phyloP scores from a whole-genome alignment of 2,329 filamentous ascomycete species.

The Fusarium domesticum region DNA sequence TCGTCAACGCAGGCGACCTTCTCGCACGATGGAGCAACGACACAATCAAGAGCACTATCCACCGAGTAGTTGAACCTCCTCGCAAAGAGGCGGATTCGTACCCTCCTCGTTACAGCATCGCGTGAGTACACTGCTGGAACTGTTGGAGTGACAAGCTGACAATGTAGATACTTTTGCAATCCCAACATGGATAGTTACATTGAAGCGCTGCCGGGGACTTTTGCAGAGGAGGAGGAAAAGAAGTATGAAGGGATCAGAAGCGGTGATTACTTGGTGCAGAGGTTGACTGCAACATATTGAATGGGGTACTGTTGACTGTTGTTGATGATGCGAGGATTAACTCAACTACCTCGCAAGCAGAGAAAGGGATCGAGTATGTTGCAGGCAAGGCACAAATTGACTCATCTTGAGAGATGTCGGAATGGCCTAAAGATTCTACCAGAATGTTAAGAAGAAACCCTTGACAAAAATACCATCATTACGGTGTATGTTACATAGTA shows the following conservation, averaged over 20 bases:
- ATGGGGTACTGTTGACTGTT: not conserved
- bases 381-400: too few relatives aligned
- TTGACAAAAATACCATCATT: too few relatives aligned
- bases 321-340: too few relatives aligned
- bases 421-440: too few relatives aligned
- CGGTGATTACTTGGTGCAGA: slow-evolving; percentile 76
- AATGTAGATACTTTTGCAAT: slow-evolving; percentile 77
- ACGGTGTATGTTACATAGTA: too few relatives aligned
- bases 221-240: slow-evolving; percentile 59
- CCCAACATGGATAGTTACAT: slow-evolving; percentile 75
- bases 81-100: slow-evolving; percentile 55
- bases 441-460: too few relatives aligned
- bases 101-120: slow-evolving; percentile 80
- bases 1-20: slow-evolving; percentile 86
- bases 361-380: too few relatives aligned
- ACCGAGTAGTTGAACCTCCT: slow-evolving; percentile 85
- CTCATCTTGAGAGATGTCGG: too few relatives aligned
- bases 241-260: slow-evolving; percentile 78
- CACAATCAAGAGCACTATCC: slow-evolving; percentile 83
- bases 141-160: slow-evolving; percentile 2
- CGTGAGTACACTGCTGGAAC: slow-evolving; percentile 48
- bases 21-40: slow-evolving; percentile 88
- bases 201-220: slow-evolving; percentile 79
- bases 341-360: too few relatives aligned
- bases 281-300: slow-evolving; percentile 71